Evolutionary conservation across 768 basidiomycete genomes (phyloP), one percentile per base, ranked within the genome.

Genomic region (Leccinum broughii): DNA sequence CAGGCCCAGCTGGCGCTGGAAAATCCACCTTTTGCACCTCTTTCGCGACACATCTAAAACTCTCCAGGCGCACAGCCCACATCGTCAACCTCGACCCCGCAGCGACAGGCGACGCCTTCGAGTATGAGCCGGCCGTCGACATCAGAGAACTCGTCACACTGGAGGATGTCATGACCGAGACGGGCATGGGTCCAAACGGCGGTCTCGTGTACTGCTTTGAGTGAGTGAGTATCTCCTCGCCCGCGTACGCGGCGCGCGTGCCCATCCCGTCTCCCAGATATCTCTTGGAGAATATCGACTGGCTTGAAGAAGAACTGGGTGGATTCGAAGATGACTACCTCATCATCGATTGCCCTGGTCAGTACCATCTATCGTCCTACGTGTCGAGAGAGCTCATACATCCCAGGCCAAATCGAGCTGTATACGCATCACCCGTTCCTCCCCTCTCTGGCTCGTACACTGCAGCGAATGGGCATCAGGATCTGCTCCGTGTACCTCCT

Each of bases 391-490:
- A 11, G 52, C 60, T 69, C 50, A 65, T 44, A 39, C 30, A 54
- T 50, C 46, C 35, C 52, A 94, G 95, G 95, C 37, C 97, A 99
- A 76, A 99, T 99, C 68, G 97, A 99, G 75, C 83, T 99, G 17
- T 98, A 98, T 73, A 98, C 97, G 2, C 97, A 99, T 75, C 94
- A 98, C 68, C 95, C 96, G 0, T 93, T 99, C 75, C 85, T 99
- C 41, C 95, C 97, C 0, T 85, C 88, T 6, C 86, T 99, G 41
- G 90, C 92, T n/a, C 83, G 86, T 74, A 79, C 88, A 71, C 75
- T 93, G 62, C 76, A 82, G 66, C 81, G 87, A 53, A 81, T 95
- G 72, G 88, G 90, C 51, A 88, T 98, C 62, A 82, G 95, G 59
- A 86, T 86, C n/a, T 93, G 89, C 67, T 92, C 92, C 4, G 87